Evolutionary conservation across 2,329 filamentous ascomycete species (phyloP), one percentile per base, ranked within the genome.

Genomic region (Sclerotiophoma versabilis): DNA sequence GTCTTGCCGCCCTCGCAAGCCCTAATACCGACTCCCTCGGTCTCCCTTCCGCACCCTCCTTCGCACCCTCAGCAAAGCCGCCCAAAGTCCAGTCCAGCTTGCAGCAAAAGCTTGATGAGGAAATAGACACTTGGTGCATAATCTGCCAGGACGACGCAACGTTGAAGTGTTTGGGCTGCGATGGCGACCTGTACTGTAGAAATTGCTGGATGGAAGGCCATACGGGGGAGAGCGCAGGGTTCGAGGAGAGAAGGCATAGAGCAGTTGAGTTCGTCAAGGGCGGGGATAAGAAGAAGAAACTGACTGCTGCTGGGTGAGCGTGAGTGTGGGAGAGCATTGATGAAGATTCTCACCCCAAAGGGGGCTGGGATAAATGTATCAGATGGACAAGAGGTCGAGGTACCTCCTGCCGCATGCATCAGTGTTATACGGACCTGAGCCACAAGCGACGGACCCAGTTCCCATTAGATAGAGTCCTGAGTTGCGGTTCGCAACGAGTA

Each of bases 201-300:
- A 79, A 83, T 14, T 96, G 92, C 77, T 96, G 91, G 91, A 83
- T 81, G 54, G 91, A 93, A 68, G 91, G 92, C 73, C 92, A 96
- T 66, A 77, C 85, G 27, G 87, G 89, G 0, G 85, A 87, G 0
- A 79, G 81, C 37, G 90, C 89, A 0, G 86, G 85, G 1, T 87
- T 84, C 41, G 90, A 93, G 54, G 89, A 92, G 72, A 79, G 83
- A 53, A 82, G 79, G 0, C 92, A 96, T 67, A 81, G 81, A 60
- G 89, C 87, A 59, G 84, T 89, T 43, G 83, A 83, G 58, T 88
- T 85, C 66, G 58, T 59, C 5, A 56, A 56, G 42, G 42, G 42
- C 14, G 52, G 51, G 0, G 39, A 54, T 19, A 49, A 26, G 51
- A 54, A 49, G 45, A 54, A 54, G 51, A 49, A 11, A 3, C 5